Conservation (phyloP, 345 rosid genomes). For the Populus alba region DNA sequence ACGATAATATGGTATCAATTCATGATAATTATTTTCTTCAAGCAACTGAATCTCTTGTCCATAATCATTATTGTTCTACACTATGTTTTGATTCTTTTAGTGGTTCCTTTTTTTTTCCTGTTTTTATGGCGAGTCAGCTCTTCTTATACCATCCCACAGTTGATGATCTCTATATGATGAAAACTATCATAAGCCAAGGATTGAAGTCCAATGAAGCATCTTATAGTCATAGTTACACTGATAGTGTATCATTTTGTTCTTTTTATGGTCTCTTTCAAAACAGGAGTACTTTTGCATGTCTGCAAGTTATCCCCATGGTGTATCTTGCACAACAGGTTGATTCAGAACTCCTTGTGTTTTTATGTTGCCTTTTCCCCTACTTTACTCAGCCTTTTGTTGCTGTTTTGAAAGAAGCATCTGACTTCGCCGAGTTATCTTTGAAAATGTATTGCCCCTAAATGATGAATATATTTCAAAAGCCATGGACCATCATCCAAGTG, state of each 20-base stretch:
- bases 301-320: neutral
- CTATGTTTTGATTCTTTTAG: neutral
- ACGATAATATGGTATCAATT: neutral
- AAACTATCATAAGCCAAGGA: conserved; percentile 25
- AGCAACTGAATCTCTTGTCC: too few relatives aligned
- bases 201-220: conserved; percentile 35
- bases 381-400: neutral
- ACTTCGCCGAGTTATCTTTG: neutral
- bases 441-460: conserved; percentile 11
- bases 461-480: conserved; percentile 31
- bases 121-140: neutral
- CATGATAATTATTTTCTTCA: neutral
- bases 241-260: conserved; percentile 13
- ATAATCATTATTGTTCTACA: too few relatives aligned
- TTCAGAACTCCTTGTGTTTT: neutral
- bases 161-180: conserved; percentile 35
- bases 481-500: conserved; percentile 38
- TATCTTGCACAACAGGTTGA: neutral
- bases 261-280: neutral
- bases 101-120: neutral
- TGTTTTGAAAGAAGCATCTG: neutral
- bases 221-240: conserved; percentile 48
- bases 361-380: neutral
- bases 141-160: neutral
- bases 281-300: neutral